Percentiles rank a stretch among this genome's conserved stretches.
Evolutionary conservation across 345 rosid genomes (phyloP).

Genomic region (Trapa bicornis): DNA sequence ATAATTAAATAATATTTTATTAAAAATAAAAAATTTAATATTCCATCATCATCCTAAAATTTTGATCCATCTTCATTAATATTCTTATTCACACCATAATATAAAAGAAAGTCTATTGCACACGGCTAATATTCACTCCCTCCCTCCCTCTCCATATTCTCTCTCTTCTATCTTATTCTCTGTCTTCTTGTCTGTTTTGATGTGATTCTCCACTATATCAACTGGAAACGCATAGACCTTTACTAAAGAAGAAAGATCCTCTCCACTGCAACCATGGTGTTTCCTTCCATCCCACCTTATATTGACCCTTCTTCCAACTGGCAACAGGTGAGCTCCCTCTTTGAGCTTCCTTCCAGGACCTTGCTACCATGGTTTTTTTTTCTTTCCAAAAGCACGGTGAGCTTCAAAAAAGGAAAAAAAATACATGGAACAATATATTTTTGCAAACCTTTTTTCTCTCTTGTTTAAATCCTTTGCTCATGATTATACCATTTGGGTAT

Average conservation of each 20-base stretch:
- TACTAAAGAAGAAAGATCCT: constrained; percentile 8
- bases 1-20: too few species aligned
- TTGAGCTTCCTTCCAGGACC: constrained; percentile 1
- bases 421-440: constrained; percentile 5
- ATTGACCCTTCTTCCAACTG: constrained; percentile 89
- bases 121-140: neutral
- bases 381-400: neutral
- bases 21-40: too few species aligned
- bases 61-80: too few species aligned
- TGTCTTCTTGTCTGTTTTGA: constrained; percentile 3
- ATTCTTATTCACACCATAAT: neutral
- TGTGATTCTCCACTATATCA: constrained; percentile 18
- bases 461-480: constrained; percentile 21
- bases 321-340: constrained; percentile 48
- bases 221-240: constrained; percentile 6
- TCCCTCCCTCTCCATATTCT: neutral
- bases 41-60: too few species aligned
- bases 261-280: constrained; percentile 43
- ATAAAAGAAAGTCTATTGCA: neutral
- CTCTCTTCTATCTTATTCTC: neutral
- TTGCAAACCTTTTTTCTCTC: constrained; percentile 17
- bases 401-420: constrained; percentile 1
- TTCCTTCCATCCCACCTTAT: constrained; percentile 81
- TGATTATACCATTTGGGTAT: constrained; percentile 42
- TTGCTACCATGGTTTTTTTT: constrained; percentile 1